These are phyloP conservation scores for Lantana camara DNA, from an alignment of 257 asterid genomes.

Conservation along the genomic window DNA sequence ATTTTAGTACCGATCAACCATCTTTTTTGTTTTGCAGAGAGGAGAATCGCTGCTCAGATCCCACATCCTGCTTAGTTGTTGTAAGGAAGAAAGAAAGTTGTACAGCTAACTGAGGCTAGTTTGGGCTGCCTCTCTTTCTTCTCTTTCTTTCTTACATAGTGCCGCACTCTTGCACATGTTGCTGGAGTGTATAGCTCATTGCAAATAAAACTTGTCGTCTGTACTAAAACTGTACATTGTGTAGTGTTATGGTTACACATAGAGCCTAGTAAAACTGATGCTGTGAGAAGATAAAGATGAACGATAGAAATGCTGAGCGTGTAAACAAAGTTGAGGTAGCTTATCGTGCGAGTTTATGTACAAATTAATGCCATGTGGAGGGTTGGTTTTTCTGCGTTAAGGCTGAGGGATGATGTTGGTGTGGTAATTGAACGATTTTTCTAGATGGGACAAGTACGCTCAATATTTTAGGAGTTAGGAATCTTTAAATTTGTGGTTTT, in stretches of 20 bases:
- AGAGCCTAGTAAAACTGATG: constrained; percentile 42
- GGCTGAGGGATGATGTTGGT: constrained; percentile 36
- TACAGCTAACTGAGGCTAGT: constrained; percentile 92
- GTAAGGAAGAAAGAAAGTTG: constrained; percentile 53
- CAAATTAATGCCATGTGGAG: constrained; percentile 42
- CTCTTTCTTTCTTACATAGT: constrained; percentile 40
- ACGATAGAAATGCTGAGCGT: too few relatives aligned
- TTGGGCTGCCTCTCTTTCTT: constrained; percentile 55
- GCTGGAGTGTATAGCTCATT: constrained; percentile 27
- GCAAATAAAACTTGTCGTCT: constrained; percentile 52
- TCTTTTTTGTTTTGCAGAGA: constrained; percentile 37
- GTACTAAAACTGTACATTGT: constrained; percentile 54
- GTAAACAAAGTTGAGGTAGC: constrained; percentile 40
- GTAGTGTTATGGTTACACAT: constrained; percentile 46
- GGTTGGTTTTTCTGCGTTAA: constrained; percentile 34
- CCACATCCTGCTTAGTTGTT: constrained; percentile 32
- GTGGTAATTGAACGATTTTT: constrained; percentile 30
- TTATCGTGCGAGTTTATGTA: constrained; percentile 39
- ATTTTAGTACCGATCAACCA: too few relatives aligned
- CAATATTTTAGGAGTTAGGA: too few relatives aligned
- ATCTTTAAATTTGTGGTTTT: too few relatives aligned
- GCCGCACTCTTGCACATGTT: constrained; percentile 6
- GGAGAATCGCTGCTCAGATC: constrained; percentile 62
- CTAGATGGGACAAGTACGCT: too few relatives aligned
- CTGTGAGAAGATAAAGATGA: constrained; percentile 37